Base-by-base conservation (phyloP, 495 filamentous ascomycete species). In the Aspergillus sclerotioniger region DNA sequence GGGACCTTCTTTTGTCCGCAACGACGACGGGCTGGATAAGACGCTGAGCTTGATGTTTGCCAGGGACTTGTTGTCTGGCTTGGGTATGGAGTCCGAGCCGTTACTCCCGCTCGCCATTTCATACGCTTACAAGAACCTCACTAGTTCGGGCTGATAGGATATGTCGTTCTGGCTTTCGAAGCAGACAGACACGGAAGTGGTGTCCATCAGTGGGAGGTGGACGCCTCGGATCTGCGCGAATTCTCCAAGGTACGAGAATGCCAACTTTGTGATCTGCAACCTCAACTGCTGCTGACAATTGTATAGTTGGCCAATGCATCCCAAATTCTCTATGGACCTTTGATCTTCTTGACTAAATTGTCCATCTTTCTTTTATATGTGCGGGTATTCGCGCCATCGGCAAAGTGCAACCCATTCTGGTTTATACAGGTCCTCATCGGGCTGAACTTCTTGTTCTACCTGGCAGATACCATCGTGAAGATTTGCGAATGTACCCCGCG, bases 321-420 rank as follows among this genome's bases (percentile, higher is more conserved):
- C 8, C 65, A 70, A 8, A 69, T 77, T 32, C 33, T 61, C 1
- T 79, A 77, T 46, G 70, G 66, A 1, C 64, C 71, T n/a, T 58
- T 67, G 6, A 75, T 78, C 2, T 64, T 67, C 39, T 60, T 68
- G 52, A 69, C 74, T 0, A 77, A 79, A 52, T 41, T 76, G 13
- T 66, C 74, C 16, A 71, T 79, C 7, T 63, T 79, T 1, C 65
- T 66, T 15, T 58, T 76, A 8, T 77, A 77, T 49, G 67, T 70
- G 15, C 70, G 74, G 0, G 63, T 76, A 12, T 77, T 79, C 57
- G 61, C 71, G 5, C 67, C 74, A 9, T 39, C 53, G 16, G 58
- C 62, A 2, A 59, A 64, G 33, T 67, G 64, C 29, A 46, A 47
- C 5, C 72, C 73, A 12, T 70, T 72, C 41, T 63, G 66, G 17